phyloP scores from a whole-genome alignment of 257 asterid genomes.

The Plantago elongata region DNA sequence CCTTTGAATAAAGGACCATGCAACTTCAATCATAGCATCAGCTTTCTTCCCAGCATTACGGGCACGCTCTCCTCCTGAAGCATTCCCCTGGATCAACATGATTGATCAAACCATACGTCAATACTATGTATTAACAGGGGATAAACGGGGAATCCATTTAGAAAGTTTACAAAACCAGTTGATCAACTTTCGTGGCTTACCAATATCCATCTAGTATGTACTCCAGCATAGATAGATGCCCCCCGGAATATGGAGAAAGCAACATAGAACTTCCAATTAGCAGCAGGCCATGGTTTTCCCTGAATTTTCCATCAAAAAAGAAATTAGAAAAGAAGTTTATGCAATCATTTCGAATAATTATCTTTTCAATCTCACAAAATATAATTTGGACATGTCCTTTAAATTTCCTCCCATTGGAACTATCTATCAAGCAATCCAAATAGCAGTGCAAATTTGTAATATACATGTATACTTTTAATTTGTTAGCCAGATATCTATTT shows the following conservation, averaged over 20 bases:
- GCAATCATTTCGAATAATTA: too few relatives aligned
- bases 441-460: too few relatives aligned
- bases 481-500: too few relatives aligned
- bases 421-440: too few relatives aligned
- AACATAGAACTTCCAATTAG: conserved; percentile 82
- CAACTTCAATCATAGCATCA: conserved; percentile 48
- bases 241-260: conserved; percentile 93
- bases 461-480: too few relatives aligned
- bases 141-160: background rate
- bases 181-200: conserved; percentile 33
- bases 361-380: too few relatives aligned
- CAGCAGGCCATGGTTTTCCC: conserved; percentile 92
- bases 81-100: conserved; percentile 70
- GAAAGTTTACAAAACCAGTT: conserved; percentile 13
- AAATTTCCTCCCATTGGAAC: too few relatives aligned
- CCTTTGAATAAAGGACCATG: conserved; percentile 61
- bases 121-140: background rate
- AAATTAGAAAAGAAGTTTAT: conserved; percentile 12
- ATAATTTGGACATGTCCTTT: too few relatives aligned
- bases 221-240: conserved; percentile 85
- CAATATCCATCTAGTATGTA: conserved; percentile 83
- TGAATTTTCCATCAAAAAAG: conserved; percentile 26
- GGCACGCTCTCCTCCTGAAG: conserved; percentile 96
- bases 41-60: conserved; percentile 62
- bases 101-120: conserved; percentile 3